Percentiles rank a stretch among this genome's conserved stretches.
Conservation (phyloP, 2,329 filamentous ascomycete genomes). For the Aspergillus jensenii region DNA sequence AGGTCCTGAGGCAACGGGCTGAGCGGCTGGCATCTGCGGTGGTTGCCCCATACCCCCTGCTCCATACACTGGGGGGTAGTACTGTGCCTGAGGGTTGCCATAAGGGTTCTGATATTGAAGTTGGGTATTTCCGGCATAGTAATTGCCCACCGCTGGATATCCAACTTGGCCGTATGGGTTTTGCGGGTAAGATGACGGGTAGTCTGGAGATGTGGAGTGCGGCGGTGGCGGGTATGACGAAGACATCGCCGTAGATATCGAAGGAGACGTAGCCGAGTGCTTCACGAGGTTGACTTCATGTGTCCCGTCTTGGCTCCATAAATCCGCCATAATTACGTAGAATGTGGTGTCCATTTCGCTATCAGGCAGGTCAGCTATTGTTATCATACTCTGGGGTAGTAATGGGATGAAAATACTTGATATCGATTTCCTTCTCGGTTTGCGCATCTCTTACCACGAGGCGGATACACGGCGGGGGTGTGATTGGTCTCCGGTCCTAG, state of each 20-base stretch:
- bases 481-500: conserved; percentile 91
- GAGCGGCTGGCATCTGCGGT: conserved; percentile 37
- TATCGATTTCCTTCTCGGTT: conserved; percentile 79
- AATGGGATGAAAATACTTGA: conserved; percentile 62
- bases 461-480: conserved; percentile 87
- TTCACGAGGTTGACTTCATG: conserved; percentile 69
- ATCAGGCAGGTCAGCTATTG: conserved; percentile 28
- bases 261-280: conserved; percentile 66
- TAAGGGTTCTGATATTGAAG: conserved; percentile 38
- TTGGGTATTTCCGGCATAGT: conserved; percentile 35
- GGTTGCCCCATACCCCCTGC: conserved; percentile 33
- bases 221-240: conserved; percentile 66
- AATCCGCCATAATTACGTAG: conserved; percentile 68
- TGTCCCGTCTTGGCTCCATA: conserved; percentile 63
- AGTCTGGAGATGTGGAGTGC: conserved; percentile 37
- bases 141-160: conserved; percentile 38
- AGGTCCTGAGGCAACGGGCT: conserved; percentile 47
- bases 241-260: conserved; percentile 77
- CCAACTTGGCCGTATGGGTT: conserved; percentile 40
- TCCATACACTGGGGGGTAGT: conserved; percentile 34
- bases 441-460: conserved; percentile 73
- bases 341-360: conserved; percentile 69
- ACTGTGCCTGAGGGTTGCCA: conserved; percentile 27
- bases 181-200: conserved; percentile 35
- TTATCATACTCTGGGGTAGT: neutral